phyloP scores from a whole-genome alignment of 2,329 filamentous ascomycete species.

The Aspergillus quadrilineatus region DNA sequence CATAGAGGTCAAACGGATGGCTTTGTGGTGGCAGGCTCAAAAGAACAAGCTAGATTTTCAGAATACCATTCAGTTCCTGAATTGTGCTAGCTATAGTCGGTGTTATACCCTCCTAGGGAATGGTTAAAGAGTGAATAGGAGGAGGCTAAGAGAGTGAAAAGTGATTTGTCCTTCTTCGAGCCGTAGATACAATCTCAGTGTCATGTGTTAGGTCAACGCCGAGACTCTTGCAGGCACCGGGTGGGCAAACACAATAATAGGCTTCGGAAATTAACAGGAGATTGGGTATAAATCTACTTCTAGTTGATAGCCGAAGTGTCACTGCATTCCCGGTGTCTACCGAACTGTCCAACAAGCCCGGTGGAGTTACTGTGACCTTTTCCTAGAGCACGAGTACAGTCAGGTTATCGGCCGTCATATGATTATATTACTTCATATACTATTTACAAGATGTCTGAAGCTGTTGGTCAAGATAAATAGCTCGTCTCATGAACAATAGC shows the following conservation, averaged over 20 bases:
- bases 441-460: background rate
- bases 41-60: background rate
- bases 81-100: background rate
- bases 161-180: background rate
- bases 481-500: background rate
- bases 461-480: background rate
- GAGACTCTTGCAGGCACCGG: slow-evolving; percentile 8
- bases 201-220: background rate
- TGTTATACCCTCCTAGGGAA: background rate
- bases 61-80: background rate
- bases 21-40: background rate
- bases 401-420: background rate
- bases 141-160: background rate
- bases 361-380: too few relatives aligned
- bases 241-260: slow-evolving; percentile 6
- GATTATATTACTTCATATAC: background rate
- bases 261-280: background rate
- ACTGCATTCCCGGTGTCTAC: background rate
- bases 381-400: background rate
- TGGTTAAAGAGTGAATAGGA: background rate
- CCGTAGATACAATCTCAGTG: background rate
- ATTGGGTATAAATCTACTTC: background rate
- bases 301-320: background rate
- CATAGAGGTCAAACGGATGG: background rate
- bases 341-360: background rate